Base-by-base conservation (phyloP, 352 stramenopile genomes). In the Chrysophaeum taylorii region DNA sequence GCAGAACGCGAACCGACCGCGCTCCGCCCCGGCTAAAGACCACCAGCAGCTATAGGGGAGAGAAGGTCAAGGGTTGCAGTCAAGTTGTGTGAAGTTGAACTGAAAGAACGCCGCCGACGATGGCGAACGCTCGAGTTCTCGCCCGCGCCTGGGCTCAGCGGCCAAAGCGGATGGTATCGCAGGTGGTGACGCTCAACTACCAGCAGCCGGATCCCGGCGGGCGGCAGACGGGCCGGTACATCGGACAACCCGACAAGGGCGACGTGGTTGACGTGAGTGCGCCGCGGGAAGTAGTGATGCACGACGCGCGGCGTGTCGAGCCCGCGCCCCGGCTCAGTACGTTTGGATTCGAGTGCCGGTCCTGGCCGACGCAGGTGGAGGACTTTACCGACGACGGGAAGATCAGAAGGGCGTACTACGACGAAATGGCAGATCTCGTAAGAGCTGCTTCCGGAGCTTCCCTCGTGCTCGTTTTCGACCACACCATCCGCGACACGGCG, bases 401-500 rank as follows among this genome's bases (percentile, higher is more conserved):
- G 9, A 33, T 63, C 27, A 33, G 5, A 15, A 14, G 7, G 2
- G 33, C 23, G 4, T 63, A 63, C 29, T 63, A 63, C 52, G 52
- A 38, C 14, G 52, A 63, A 33, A 38, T 63, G 52, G 27, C 27
- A 7, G 29, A 63, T 2, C 52, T 63, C 27, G 52, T 63, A 15
- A 63, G 39, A 25, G 2, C 7, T 2, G 33, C 52, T 2, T 63
- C 52, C 5, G 52, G 52, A 5, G 52, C 52, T 9, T 63, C 52
- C 12, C n/a, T 15, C 4, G 52, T 63, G 7, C 25, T 63, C 9
- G 52, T 63, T 33, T 63, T 63, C 52, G 52, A 63, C 52, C 52
- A 63, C 52, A 63, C 52, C 9, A 63, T 63, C 52, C 52, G 52
- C 52, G 52, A 63, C 12, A 27, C 52, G 9, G 52, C 27, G 5